phyloP scores from a whole-genome alignment of 176 grass and related monocot species.

The Calamus simplicifolius region DNA sequence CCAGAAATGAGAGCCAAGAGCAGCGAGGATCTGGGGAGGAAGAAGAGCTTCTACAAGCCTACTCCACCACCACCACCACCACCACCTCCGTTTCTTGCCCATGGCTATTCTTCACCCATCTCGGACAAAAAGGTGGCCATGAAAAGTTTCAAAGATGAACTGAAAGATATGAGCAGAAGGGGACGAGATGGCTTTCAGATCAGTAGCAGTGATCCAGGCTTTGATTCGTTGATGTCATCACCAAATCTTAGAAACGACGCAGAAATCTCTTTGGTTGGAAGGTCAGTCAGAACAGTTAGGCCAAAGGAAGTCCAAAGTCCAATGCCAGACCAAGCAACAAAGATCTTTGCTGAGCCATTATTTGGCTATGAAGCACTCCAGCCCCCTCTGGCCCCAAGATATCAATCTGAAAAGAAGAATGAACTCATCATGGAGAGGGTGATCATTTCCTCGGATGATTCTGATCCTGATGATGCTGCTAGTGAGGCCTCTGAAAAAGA shows the following conservation, averaged over 20 bases:
- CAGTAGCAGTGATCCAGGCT: not conserved
- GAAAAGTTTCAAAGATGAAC: constrained; percentile 80
- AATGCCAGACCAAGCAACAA: no score
- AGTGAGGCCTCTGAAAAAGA: constrained; percentile 32
- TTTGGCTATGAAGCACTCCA: not conserved
- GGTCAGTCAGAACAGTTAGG: constrained; percentile 54
- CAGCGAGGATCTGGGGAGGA: constrained; percentile 37
- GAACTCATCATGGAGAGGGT: constrained; percentile 24
- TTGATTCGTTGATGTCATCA: not conserved
- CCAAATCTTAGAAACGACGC: constrained; percentile 42
- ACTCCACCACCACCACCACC: constrained; percentile 44
- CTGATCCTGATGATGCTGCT: constrained; percentile 33
- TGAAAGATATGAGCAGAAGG: constrained; percentile 52
- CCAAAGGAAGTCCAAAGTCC: constrained; percentile 22
- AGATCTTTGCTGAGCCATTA: no score
- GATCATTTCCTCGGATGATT: constrained; percentile 34
- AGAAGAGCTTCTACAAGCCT: constrained; percentile 37
- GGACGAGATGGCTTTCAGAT: constrained; percentile 8
- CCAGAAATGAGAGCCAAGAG: constrained; percentile 36
- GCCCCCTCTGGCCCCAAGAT: constrained; percentile 27
- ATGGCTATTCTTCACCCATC: constrained; percentile 30
- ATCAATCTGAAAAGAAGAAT: constrained; percentile 23
- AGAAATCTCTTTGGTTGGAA: constrained; percentile 24
- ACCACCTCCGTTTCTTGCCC: constrained; percentile 50
- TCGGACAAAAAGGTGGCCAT: constrained; percentile 31